phyloP scores from a whole-genome alignment of 768 basidiomycete species.

The Tubosaeta brunneosetosa region DNA sequence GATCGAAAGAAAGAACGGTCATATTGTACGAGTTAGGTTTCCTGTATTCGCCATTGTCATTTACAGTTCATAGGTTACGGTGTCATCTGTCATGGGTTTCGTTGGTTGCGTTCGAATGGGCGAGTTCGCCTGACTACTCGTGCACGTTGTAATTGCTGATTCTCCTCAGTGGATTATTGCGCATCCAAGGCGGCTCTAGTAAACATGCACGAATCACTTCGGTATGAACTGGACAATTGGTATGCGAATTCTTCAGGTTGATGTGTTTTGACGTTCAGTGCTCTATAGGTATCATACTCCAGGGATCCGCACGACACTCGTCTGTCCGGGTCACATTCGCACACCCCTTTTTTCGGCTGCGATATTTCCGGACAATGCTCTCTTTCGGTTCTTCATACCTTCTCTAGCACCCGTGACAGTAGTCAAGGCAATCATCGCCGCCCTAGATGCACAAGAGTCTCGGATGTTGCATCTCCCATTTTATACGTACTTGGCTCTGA shows the following conservation, averaged over 20 bases:
- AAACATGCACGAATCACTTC: conserved; percentile 75
- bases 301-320: conserved; percentile 79
- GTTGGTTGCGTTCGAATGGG: conserved; percentile 72
- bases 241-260: conserved; percentile 28
- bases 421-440: conserved; percentile 77
- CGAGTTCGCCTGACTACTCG: conserved; percentile 34
- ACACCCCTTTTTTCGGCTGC: conserved; percentile 74
- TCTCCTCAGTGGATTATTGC: conserved; percentile 69
- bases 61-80: conserved; percentile 52
- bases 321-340: conserved; percentile 74
- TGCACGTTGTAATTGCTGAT: conserved; percentile 5
- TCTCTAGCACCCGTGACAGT: conserved; percentile 67
- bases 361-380: conserved; percentile 41
- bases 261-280: background rate
- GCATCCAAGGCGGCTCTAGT: conserved; percentile 91
- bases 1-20: conserved; percentile 72
- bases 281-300: conserved; percentile 60
- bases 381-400: conserved; percentile 74
- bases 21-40: conserved; percentile 58
- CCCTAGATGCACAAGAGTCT: conserved; percentile 77
- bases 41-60: background rate
- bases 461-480: conserved; percentile 69
- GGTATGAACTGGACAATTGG: conserved; percentile 83
- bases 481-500: conserved; percentile 57
- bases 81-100: conserved; percentile 72